Conservation (phyloP, 805 yeast species). For the Spencermartinsiella europaea region DNA sequence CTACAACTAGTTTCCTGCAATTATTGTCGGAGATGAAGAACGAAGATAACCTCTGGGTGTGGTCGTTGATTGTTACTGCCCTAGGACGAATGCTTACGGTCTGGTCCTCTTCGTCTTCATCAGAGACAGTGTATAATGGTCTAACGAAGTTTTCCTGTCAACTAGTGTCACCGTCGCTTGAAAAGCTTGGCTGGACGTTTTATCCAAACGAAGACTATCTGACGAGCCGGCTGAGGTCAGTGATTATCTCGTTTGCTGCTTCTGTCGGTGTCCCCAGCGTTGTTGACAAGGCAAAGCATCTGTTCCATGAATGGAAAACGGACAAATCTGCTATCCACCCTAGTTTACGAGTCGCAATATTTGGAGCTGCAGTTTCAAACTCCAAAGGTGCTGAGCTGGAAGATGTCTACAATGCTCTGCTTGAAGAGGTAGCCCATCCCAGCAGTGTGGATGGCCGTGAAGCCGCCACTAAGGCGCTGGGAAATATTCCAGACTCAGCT, state of each 20-base stretch:
- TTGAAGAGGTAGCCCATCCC: slow-evolving; percentile 47
- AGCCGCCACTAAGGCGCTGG: slow-evolving; percentile 51
- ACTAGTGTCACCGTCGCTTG: slow-evolving; percentile 46
- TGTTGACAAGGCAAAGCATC: slow-evolving; percentile 39
- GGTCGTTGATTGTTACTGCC: slow-evolving; percentile 48
- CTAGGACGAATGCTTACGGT: slow-evolving; percentile 29
- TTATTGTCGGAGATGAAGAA: slow-evolving; percentile 46
- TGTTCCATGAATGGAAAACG: slow-evolving; percentile 36
- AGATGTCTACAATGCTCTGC: slow-evolving; percentile 37
- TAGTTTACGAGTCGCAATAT: slow-evolving; percentile 43
- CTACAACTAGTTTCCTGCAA: slow-evolving; percentile 51
- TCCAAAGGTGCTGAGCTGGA: slow-evolving; percentile 33
- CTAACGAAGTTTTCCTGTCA: slow-evolving; percentile 49
- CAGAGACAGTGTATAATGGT: slow-evolving; percentile 36
- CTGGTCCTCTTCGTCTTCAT: slow-evolving; percentile 36
- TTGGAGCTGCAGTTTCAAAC: slow-evolving; percentile 38
- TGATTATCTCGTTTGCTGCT: slow-evolving; percentile 56
- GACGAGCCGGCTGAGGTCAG: slow-evolving; percentile 56
- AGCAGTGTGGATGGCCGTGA: slow-evolving; percentile 53
- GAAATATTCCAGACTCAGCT: slow-evolving; percentile 37
- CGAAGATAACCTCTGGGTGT: slow-evolving; percentile 49
- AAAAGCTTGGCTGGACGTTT: slow-evolving; percentile 58
- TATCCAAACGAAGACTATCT: slow-evolving; percentile 52
- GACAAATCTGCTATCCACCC: slow-evolving; percentile 46
- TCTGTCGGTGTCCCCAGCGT: slow-evolving; percentile 45